Percentiles rank a stretch among this genome's conserved stretches.
Conservation (phyloP, 2,329 filamentous ascomycete species). For the Parastagonospora nodorum region DNA sequence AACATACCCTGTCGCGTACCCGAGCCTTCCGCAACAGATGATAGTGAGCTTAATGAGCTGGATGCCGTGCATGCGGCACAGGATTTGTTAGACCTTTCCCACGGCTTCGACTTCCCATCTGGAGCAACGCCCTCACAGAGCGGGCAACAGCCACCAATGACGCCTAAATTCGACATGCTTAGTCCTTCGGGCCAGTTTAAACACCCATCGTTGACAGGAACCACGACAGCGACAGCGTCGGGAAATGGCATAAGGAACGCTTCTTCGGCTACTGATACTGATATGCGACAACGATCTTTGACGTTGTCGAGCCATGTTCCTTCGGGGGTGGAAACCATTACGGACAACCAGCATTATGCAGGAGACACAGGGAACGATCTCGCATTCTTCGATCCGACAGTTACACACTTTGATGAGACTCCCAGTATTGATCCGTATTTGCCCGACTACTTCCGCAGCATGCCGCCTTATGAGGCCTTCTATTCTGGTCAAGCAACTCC, state of each 20-base stretch:
- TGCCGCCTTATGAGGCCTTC: slow-evolving; percentile 34
- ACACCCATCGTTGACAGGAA: neutral
- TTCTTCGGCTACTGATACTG: neutral
- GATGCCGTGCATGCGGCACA: slow-evolving; percentile 38
- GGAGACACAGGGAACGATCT: slow-evolving; percentile 8
- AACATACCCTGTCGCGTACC: slow-evolving; percentile 50
- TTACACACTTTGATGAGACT: slow-evolving; percentile 20
- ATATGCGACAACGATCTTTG: neutral
- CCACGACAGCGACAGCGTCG: neutral
- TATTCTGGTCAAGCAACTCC: slow-evolving; percentile 50
- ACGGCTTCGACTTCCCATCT: slow-evolving; percentile 25
- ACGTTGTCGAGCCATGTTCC: slow-evolving; percentile 1
- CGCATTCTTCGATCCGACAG: slow-evolving; percentile 19
- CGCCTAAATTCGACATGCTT: neutral
- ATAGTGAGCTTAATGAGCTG: slow-evolving; percentile 22
- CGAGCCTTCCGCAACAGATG: slow-evolving; percentile 15
- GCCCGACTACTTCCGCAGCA: slow-evolving; percentile 37
- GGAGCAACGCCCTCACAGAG: slow-evolving; percentile 8
- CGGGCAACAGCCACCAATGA: slow-evolving; percentile 3
- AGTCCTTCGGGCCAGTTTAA: neutral
- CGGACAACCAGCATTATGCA: slow-evolving; percentile 11
- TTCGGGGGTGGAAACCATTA: slow-evolving; percentile 1
- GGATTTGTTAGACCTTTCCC: slow-evolving; percentile 36
- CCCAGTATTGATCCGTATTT: slow-evolving; percentile 22
- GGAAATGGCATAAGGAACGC: neutral